Conservation (phyloP, 768 basidiomycete genomes). For the Stropharia rugosoannulata region DNA sequence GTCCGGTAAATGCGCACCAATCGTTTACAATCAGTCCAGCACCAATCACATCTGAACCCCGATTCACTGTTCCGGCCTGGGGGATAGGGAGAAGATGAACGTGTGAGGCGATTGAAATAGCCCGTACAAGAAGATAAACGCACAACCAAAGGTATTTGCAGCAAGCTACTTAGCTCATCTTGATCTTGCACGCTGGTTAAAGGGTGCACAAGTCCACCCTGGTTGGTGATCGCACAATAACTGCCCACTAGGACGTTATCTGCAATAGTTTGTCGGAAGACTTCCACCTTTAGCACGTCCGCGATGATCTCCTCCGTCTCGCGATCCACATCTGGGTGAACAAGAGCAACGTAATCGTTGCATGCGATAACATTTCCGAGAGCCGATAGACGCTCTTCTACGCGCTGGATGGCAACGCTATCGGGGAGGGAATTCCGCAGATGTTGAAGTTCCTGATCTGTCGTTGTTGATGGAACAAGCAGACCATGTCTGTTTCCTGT, state of each 20-base stretch:
- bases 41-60: conserved; percentile 97
- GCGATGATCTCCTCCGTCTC: conserved; percentile 99
- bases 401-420: conserved; percentile 88
- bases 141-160: conserved; percentile 95
- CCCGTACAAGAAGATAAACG: conserved; percentile 28
- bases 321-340: conserved; percentile 96
- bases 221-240: conserved; percentile 94
- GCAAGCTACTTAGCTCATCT: conserved; percentile 90
- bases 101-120: not conserved
- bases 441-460: conserved; percentile 98
- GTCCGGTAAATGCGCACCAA: conserved; percentile 99
- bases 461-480: conserved; percentile 92
- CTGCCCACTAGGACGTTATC: conserved; percentile 96
- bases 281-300: conserved; percentile 98
- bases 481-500: conserved; percentile 97
- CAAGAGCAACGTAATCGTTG: conserved; percentile 98
- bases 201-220: conserved; percentile 97
- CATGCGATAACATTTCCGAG: conserved; percentile 98
- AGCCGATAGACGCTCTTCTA: conserved; percentile 96
- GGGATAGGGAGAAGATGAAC: conserved; percentile 1
- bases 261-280: conserved; percentile 96
- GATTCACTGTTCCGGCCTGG: conserved; percentile 96
- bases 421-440: conserved; percentile 95
- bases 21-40: conserved; percentile 98
- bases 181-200: conserved; percentile 97